phyloP scores from a whole-genome alignment of 306 rosid species.

The Quercus berberidifolia region DNA sequence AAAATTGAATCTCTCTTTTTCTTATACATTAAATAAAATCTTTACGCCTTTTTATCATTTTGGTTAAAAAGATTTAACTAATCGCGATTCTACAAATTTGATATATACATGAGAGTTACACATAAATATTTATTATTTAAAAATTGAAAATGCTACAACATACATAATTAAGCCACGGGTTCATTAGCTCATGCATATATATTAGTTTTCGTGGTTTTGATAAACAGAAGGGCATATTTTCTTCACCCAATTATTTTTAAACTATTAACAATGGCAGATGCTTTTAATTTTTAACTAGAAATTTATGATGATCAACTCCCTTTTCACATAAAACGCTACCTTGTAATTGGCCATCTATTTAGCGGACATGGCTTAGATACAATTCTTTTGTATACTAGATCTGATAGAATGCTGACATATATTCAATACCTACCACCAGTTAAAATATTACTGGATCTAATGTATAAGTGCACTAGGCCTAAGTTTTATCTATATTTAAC shows the following conservation, averaged over 20 bases:
- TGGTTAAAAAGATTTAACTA: background rate
- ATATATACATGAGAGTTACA: background rate
- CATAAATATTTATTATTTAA: too few relatives aligned
- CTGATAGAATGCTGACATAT: too few relatives aligned
- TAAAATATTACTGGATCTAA: too few relatives aligned
- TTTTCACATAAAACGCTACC: background rate
- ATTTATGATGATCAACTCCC: background rate
- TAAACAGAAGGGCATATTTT: too few relatives aligned
- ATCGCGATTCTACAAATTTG: background rate
- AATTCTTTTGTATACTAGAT: background rate
- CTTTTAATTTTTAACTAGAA: background rate
- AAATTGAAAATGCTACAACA: too few relatives aligned
- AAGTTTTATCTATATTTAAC: too few relatives aligned
- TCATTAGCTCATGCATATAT: background rate
- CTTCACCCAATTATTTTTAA: background rate
- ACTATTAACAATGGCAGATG: background rate
- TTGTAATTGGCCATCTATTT: background rate
- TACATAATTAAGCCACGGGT: background rate
- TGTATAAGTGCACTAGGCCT: too few relatives aligned
- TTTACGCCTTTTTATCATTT: background rate
- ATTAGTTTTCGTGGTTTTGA: too few relatives aligned
- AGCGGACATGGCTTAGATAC: too few relatives aligned
- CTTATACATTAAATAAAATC: too few relatives aligned
- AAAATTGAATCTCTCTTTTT: too few relatives aligned
- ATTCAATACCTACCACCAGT: too few relatives aligned